Percentiles rank a stretch among this genome's conserved stretches.
Conservation (phyloP, 805 yeast genomes). For the Nakazawaea populi region DNA sequence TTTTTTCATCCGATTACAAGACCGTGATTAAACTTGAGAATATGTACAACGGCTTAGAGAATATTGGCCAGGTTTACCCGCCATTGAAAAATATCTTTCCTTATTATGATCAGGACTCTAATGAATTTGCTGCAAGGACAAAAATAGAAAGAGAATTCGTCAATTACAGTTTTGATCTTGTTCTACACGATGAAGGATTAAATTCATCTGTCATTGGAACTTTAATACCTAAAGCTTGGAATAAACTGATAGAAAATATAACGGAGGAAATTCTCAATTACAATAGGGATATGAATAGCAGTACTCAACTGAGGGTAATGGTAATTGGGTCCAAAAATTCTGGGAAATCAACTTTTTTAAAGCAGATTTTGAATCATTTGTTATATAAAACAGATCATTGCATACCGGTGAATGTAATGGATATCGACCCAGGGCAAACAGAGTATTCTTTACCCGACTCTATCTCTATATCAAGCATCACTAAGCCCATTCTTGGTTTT, state of each 20-base stretch:
- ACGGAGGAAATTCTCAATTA: slow-evolving; percentile 9
- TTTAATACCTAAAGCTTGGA: slow-evolving; percentile 22
- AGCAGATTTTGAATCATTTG: slow-evolving; percentile 45
- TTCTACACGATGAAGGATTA: slow-evolving; percentile 23
- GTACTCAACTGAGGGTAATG: slow-evolving; percentile 22
- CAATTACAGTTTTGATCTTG: slow-evolving; percentile 33
- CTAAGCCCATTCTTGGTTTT: slow-evolving; percentile 31
- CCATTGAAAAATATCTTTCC: slow-evolving; percentile 39
- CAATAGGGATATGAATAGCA: background rate
- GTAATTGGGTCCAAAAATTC: slow-evolving; percentile 66
- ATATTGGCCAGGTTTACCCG: slow-evolving; percentile 35
- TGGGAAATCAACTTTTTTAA: slow-evolving; percentile 74
- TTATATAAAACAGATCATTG: slow-evolving; percentile 19
- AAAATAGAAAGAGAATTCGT: slow-evolving; percentile 21
- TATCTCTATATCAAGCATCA: slow-evolving; percentile 44
- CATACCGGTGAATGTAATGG: slow-evolving; percentile 45
- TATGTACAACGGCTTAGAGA: slow-evolving; percentile 37
- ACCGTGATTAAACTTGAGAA: slow-evolving; percentile 35
- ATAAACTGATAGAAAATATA: slow-evolving; percentile 12
- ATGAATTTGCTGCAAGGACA: slow-evolving; percentile 13
- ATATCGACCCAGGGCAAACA: slow-evolving; percentile 88
- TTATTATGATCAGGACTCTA: slow-evolving; percentile 9
- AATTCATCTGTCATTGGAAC: slow-evolving; percentile 18
- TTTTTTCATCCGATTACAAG: slow-evolving; percentile 32
- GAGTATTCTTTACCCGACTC: slow-evolving; percentile 71